Percentiles rank a stretch among this genome's conserved stretches.
These are phyloP conservation scores for Dunaliella primolecta DNA, from an alignment of 139 green algal genomes.

Conservation along the genomic window DNA sequence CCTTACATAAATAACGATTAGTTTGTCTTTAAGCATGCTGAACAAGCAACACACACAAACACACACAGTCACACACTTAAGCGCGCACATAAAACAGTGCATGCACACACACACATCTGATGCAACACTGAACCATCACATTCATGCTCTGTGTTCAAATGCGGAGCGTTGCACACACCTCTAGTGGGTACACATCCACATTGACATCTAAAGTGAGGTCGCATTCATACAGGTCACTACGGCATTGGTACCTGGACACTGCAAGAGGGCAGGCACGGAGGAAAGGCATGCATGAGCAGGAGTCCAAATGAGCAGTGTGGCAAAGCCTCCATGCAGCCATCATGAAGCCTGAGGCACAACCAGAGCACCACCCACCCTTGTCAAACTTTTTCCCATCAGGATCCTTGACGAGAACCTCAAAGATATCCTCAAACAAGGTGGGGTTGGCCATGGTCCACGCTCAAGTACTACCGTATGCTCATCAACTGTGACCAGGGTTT, in stretches of 20 bases:
- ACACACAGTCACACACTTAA: no score
- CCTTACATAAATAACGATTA: no score
- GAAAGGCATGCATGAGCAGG: no score
- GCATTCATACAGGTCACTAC: slow-evolving; percentile 89
- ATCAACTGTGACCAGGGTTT: background rate
- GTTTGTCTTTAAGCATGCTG: no score
- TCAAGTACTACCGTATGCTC: background rate
- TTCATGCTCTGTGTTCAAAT: no score
- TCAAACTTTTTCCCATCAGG: slow-evolving; percentile 96
- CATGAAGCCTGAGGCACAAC: no score
- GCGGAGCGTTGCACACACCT: no score
- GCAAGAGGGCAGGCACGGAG: slow-evolving; percentile 24
- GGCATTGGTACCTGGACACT: slow-evolving; percentile 81
- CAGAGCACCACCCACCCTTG: slow-evolving; percentile 83
- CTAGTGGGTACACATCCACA: slow-evolving; percentile 87
- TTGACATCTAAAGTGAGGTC: slow-evolving; percentile 92
- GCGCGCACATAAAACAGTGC: no score
- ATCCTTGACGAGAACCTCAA: slow-evolving; percentile 85
- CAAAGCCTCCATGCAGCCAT: no score
- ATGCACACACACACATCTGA: no score
- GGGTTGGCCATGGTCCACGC: background rate
- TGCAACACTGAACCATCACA: no score
- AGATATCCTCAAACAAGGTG: slow-evolving; percentile 88
- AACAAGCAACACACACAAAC: background rate
- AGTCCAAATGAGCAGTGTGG: no score